Percentiles rank a stretch among this genome's conserved stretches.
These are phyloP conservation scores for Solanum hybrid DNA, from an alignment of 305 asterid genomes.

Conservation along the genomic window DNA sequence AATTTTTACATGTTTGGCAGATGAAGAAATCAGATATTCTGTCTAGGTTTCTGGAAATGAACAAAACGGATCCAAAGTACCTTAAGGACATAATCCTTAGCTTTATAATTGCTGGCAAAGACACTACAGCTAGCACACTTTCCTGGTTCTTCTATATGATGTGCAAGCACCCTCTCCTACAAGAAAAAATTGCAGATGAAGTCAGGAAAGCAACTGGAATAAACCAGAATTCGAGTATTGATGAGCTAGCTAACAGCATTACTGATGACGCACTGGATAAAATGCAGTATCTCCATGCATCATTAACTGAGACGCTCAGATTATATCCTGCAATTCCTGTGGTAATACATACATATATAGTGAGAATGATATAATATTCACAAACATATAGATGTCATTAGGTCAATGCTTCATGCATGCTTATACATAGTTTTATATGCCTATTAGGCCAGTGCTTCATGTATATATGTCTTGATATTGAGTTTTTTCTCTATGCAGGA, in stretches of 20 bases:
- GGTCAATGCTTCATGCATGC: background rate
- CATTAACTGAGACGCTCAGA: conserved; percentile 57
- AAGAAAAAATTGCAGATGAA: conserved; percentile 36
- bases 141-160: conserved; percentile 70
- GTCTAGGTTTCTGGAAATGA: conserved; percentile 41
- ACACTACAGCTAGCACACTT: conserved; percentile 64
- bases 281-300: conserved; percentile 65
- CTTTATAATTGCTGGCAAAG: conserved; percentile 79
- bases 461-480: background rate
- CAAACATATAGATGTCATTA: background rate
- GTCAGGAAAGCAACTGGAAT: conserved; percentile 24
- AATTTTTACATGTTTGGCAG: conserved; percentile 14
- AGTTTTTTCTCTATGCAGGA: conserved; percentile 28
- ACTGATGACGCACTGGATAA: conserved; percentile 48
- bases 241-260: conserved; percentile 28
- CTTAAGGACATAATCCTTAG: conserved; percentile 64
- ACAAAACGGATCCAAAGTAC: conserved; percentile 57
- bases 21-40: conserved; percentile 39
- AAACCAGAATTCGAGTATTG: conserved; percentile 10
- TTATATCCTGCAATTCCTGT: conserved; percentile 54
- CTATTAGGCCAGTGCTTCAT: background rate
- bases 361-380: background rate
- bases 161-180: conserved; percentile 57
- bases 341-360: conserved; percentile 17
- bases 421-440: too few species aligned